Percentiles rank a stretch among this genome's conserved stretches.
Evolutionary conservation across 1,284 basidiomycete genomes (phyloP).

Genomic region (Apiotrichum gamsii): DNA sequence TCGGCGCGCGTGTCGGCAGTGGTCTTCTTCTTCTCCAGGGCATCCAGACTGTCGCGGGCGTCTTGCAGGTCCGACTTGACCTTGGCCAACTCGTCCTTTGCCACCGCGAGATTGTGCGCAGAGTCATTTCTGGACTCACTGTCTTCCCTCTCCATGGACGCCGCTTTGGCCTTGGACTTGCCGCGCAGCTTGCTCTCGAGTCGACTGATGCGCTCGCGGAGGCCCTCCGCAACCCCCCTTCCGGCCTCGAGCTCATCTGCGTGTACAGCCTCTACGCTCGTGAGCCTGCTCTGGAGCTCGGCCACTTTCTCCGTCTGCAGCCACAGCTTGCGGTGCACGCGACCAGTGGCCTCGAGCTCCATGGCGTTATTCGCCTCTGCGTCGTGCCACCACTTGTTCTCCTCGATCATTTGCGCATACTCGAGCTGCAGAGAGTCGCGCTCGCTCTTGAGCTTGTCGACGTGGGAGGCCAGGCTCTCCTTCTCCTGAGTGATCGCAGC

Average conservation of each 20-base stretch:
- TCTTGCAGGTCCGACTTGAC: background rate
- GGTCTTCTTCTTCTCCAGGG: background rate
- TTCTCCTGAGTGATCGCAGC: background rate
- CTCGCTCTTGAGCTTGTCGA: slow-evolving; percentile 7
- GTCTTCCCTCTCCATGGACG: too few relatives aligned
- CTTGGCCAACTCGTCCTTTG: background rate
- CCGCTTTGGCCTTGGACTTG: too few relatives aligned
- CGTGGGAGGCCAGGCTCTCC: slow-evolving; percentile 1
- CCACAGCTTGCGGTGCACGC: slow-evolving; percentile 23
- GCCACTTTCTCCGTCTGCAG: slow-evolving; percentile 18
- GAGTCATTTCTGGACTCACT: background rate
- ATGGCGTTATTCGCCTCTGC: background rate
- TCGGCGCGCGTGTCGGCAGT: background rate
- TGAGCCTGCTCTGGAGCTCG: slow-evolving; percentile 10
- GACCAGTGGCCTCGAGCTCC: slow-evolving; percentile 22
- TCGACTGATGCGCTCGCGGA: slow-evolving; percentile 21
- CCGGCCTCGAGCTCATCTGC: slow-evolving; percentile 18
- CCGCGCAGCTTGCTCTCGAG: slow-evolving; percentile 5
- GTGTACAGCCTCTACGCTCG: slow-evolving; percentile 5
- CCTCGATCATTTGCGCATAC: slow-evolving; percentile 8
- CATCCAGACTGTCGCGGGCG: background rate
- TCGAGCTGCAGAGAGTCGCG: slow-evolving; percentile 19
- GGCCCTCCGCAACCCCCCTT: slow-evolving; percentile 14
- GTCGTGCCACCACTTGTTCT: slow-evolving; percentile 7
- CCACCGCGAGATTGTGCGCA: slow-evolving; percentile 2